Evolutionary conservation across 805 yeast genomes (phyloP), one percentile per base, ranked within the genome.

Genomic region (Pichia nanzhaoensis): DNA sequence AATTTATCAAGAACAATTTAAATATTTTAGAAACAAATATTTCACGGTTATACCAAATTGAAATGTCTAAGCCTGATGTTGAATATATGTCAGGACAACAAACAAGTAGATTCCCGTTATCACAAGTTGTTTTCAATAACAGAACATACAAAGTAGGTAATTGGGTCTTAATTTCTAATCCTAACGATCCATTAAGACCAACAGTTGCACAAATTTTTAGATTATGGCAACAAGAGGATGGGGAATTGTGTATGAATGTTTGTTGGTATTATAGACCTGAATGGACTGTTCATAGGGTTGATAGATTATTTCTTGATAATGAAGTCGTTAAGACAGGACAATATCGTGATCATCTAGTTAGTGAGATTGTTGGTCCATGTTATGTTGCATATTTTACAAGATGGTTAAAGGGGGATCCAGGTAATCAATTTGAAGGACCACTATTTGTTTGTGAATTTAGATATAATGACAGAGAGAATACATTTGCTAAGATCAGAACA

Each of bases 191-290:
- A 2, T 74, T 81, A 24, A 85, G 86, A 61, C 98, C 99, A 14
- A 90, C 90, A 18, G 86, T 89, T 31, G 96, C 95, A 14, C 99
- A 93, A 65, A 77, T 93, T 24, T 93, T 91, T 68, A 76, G 96
- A 57, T 76, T 93, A 50, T 93, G 99, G 99, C 78, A 82, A 48
- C 41, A 37, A 33, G 95, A 89, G 52, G 95, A 90, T 45, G 77
- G 78, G 9, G 80, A 82, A 56, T 77, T 82, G 49, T 90, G 90
- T 80, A 76, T 90, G 59, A 91, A 93, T 61, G 95, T 87, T 34
- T 93, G 98, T 69, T 93, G 98, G 99, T 93, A 91, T 65, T 84
- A 87, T 58, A 79, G 98, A 55, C 96, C 99, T 1, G 98, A 93
- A 63, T 97, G 95, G 72, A 93, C 99, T 0, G 95, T 93, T 37